Evolutionary conservation across 306 rosid species (phyloP).

Genomic region (Gynostemma pentaphyllum): DNA sequence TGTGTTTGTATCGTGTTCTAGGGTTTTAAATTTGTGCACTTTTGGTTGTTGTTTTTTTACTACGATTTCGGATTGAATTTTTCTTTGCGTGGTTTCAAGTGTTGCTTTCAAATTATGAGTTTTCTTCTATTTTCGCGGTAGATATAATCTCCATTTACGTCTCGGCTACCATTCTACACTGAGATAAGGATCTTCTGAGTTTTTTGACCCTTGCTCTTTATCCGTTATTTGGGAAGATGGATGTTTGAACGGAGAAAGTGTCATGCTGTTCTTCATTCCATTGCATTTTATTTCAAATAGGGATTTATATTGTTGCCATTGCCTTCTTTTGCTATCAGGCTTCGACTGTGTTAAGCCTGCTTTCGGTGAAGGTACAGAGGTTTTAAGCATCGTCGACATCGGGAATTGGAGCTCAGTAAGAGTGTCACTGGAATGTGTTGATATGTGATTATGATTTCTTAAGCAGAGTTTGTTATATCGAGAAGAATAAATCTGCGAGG

Average conservation of each 20-base stretch:
- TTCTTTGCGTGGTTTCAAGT: constrained; percentile 2
- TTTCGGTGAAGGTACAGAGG: neutral
- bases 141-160: neutral
- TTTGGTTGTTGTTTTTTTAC: neutral
- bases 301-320: neutral
- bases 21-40: neutral
- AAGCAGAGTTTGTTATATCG: neutral
- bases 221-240: constrained; percentile 3
- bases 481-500: neutral
- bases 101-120: constrained; percentile 5
- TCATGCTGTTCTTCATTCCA: neutral
- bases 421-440: neutral
- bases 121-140: neutral
- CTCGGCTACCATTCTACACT: constrained; percentile 6
- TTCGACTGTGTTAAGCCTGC: neutral
- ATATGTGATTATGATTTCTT: neutral
- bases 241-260: neutral
- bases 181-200: constrained; percentile 1
- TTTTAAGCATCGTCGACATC: neutral
- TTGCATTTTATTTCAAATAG: constrained; percentile 6
- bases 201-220: neutral
- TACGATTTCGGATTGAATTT: neutral
- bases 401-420: neutral
- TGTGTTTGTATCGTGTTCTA: neutral
- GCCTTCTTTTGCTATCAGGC: neutral